Base-by-base conservation (phyloP, 2,329 filamentous ascomycete species). In the Clarireedia paspali region DNA sequence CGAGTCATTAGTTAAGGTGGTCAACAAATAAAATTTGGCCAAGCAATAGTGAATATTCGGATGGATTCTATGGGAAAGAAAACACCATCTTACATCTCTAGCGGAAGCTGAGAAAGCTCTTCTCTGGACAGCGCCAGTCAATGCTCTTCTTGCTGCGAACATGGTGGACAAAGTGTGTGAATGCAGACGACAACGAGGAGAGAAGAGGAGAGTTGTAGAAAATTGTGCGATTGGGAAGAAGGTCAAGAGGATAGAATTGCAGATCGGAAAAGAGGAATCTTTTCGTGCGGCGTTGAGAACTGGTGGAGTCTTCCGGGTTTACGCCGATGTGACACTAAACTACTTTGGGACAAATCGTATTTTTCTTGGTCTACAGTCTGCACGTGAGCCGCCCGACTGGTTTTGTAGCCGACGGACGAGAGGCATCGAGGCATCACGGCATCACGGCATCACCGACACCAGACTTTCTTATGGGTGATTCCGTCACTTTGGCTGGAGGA, bases 21-120 rank as follows among this genome's bases (percentile, higher is more conserved):
- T 20, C 30, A 56, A 59, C 48, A 56, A 49, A 55, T 53, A 49
- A 44, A 20, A 44, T 24, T 49, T 20, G 56, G 36, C 17, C 57
- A 58, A 60, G 53, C 57, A 50, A 55, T 51, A 49, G 47, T 26
- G 55, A 34, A 34, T 4, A 34, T 34, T 34, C 30, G 34, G 40
- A 9, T 58, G 27, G 48, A 62, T 47, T 36, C 27, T 38, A 36
- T 15, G 45, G 50, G 36, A 48, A 45, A 55, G 51, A 50, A 50
- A 53, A 56, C 45, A 50, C 47, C 36, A 55, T 56, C 81, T 74
- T 75, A 91, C 88, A 76, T 89, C 81, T 75, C 84, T 80, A 68
- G 87, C 85, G 70, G 88, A 87, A 71, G 82, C 87, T 71, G 88
- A 90, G 77, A 91, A 91, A 72, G 87, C 86, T 71, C 88, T 84